These are phyloP conservation scores for Saussurea involucrata DNA, from an alignment of 129 eudicot genomes.

Conservation along the genomic window DNA sequence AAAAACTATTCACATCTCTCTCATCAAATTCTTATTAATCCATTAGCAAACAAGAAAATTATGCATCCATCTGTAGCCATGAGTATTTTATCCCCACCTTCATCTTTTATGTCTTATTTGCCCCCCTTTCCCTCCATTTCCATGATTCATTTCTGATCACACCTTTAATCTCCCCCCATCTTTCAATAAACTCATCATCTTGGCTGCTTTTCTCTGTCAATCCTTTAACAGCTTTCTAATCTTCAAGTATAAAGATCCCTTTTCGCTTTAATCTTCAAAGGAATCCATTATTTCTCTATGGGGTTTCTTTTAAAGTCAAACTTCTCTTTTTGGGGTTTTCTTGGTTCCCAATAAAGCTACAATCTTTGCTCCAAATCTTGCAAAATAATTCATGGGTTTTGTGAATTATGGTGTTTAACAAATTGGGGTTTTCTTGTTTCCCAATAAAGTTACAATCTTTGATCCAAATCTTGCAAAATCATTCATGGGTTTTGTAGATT, in stretches of 20 bases:
- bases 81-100: not conserved
- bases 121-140: conserved; percentile 28
- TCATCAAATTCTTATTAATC: conserved; percentile 1
- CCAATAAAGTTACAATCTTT: conserved; percentile 8
- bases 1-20: conserved; percentile 9
- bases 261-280: not conserved
- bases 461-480: not conserved
- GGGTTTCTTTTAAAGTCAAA: not conserved
- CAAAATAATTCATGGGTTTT: not conserved
- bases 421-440: conserved; percentile 3
- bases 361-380: not conserved
- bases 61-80: conserved; percentile 30
- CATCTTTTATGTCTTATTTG: conserved; percentile 15
- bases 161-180: not conserved
- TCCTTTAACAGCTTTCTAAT: not conserved
- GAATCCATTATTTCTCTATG: not conserved
- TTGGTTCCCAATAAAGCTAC: conserved; percentile 12
- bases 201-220: not conserved
- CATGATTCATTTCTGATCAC: conserved; percentile 28
- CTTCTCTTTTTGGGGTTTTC: conserved; percentile 4
- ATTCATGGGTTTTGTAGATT: not conserved
- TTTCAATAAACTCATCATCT: not conserved
- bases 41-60: conserved; percentile 12
- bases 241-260: not conserved
- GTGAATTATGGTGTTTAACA: not conserved